These are phyloP conservation scores for Noccaea caerulescens DNA, from an alignment of 345 rosid species.

Conservation along the genomic window DNA sequence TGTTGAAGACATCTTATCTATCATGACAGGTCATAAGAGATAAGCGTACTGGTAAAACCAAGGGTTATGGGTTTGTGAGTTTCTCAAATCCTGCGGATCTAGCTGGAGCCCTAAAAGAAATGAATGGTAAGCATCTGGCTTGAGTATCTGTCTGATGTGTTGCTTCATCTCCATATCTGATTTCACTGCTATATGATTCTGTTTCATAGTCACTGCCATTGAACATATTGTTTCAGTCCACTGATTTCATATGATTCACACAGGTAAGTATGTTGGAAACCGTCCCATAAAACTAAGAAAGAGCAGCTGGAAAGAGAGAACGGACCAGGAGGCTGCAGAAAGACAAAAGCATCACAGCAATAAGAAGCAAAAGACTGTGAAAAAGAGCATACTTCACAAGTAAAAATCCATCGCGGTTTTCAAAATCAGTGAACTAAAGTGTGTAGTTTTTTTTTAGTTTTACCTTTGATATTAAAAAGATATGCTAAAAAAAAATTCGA, in stretches of 20 bases:
- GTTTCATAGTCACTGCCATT: neutral
- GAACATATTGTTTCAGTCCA: neutral
- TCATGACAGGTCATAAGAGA: conserved; percentile 86
- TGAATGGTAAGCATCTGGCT: conserved; percentile 68
- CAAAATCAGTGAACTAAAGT: too few species aligned
- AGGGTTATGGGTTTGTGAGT: conserved; percentile 98
- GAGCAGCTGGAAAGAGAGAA: conserved; percentile 98
- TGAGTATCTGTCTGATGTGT: conserved; percentile 7
- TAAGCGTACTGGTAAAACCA: conserved; percentile 97
- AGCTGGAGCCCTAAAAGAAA: conserved; percentile 91
- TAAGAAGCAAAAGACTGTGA: conserved; percentile 71
- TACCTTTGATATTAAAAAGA: too few species aligned
- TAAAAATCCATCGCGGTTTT: conserved; percentile 26
- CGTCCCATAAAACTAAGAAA: conserved; percentile 91
- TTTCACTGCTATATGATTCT: conserved; percentile 10
- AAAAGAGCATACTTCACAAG: conserved; percentile 87
- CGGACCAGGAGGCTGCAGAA: conserved; percentile 67
- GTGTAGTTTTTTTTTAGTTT: too few species aligned
- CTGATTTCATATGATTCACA: conserved; percentile 22
- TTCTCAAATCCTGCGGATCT: conserved; percentile 83
- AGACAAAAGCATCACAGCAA: conserved; percentile 74
- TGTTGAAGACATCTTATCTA: neutral
- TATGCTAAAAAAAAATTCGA: too few species aligned
- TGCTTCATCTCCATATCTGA: conserved; percentile 10
- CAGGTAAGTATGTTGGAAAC: conserved; percentile 98